These are phyloP conservation scores for sunflower (Helianthus annuus) DNA, from an alignment of 129 eudicot species.

Conservation along the genomic window HanXRQr2.0-SUNRISE NC_035436.2:39142243-39142742, in stretches of 20 bases:
- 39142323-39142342: constrained; percentile 23
- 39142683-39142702: no score
- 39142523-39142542: background rate
- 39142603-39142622: background rate
- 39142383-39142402: constrained; percentile 77
- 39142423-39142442: constrained; percentile 22
- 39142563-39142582: background rate
- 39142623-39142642: no score
- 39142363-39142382: constrained; percentile 39
- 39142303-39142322: background rate
- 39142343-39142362: constrained; percentile 10
- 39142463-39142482: background rate
- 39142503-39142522: background rate
- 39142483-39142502: background rate
- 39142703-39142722: no score
- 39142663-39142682: no score
- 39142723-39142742: no score
- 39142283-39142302: constrained; percentile 64
- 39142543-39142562: background rate
- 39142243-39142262: constrained; percentile 31
- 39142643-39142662: no score
- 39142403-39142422: constrained; percentile 58
- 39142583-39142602: background rate
- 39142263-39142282: constrained; percentile 40
- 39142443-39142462: background rate